phyloP scores from a whole-genome alignment of 768 basidiomycete genomes.

The Scleroderma bovista region DNA sequence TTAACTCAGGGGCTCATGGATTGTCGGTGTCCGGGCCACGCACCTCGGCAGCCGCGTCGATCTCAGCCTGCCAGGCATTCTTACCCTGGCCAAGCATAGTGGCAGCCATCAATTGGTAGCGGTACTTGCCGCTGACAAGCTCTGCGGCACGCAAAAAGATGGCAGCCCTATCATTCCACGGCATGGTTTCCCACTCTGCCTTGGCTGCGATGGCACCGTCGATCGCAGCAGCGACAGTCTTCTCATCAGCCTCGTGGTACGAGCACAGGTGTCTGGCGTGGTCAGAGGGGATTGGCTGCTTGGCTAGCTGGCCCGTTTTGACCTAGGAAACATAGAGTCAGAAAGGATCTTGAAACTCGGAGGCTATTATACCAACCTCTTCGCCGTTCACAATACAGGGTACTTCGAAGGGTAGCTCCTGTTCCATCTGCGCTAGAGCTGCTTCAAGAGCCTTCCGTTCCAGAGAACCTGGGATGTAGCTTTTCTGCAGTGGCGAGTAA shows the following conservation, averaged over 20 bases:
- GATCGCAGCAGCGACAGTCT: constrained; percentile 73
- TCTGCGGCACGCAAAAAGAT: constrained; percentile 99
- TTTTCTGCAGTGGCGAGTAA: constrained; percentile 40
- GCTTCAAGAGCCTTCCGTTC: constrained; percentile 72
- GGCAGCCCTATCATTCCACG: constrained; percentile 95
- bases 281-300: constrained; percentile 82
- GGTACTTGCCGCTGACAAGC: constrained; percentile 90
- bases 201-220: constrained; percentile 85
- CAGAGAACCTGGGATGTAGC: constrained; percentile 71
- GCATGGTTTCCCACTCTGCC: constrained; percentile 85
- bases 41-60: constrained; percentile 97
- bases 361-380: constrained; percentile 43
- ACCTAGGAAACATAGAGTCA: constrained; percentile 40
- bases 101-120: constrained; percentile 91
- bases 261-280: constrained; percentile 76
- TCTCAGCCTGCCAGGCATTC: constrained; percentile 99
- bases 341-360: background rate
- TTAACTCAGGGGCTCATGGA: constrained; percentile 3
- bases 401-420: constrained; percentile 83
- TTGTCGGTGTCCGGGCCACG: constrained; percentile 12
- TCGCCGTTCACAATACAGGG: constrained; percentile 92
- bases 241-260: constrained; percentile 85
- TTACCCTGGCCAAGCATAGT: constrained; percentile 99
- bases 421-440: constrained; percentile 75
- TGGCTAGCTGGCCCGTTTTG: constrained; percentile 71